phyloP scores from a whole-genome alignment of 129 eudicot species.

The Ambrosia artemisiifolia region DNA sequence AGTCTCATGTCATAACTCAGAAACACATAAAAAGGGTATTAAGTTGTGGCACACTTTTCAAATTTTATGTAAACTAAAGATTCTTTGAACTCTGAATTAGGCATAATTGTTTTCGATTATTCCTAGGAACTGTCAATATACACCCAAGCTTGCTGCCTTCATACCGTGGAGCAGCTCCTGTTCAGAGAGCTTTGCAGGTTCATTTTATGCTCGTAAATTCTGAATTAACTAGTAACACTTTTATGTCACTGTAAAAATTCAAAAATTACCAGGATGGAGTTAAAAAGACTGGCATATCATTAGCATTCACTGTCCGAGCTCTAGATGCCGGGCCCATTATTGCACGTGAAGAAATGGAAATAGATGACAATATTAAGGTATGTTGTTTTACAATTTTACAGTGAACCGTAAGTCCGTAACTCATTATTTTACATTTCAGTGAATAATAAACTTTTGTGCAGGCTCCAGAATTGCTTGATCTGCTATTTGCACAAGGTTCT shows the following conservation, averaged over 20 bases:
- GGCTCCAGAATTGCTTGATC: conserved; percentile 89
- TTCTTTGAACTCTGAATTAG: conserved; percentile 3
- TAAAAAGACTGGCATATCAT: conserved; percentile 87
- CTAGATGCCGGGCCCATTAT: conserved; percentile 93
- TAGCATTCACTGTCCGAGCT: conserved; percentile 83
- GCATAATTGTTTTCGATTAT: conserved; percentile 9
- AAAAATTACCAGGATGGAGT: conserved; percentile 69
- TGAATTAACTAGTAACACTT: not conserved
- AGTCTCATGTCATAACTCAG: not conserved
- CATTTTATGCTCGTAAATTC: conserved; percentile 14
- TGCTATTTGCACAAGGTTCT: conserved; percentile 71
- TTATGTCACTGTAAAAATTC: not conserved
- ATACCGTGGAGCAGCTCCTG: conserved; percentile 98
- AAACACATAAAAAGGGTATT: not conserved
- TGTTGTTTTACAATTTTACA: not conserved
- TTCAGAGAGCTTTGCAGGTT: conserved; percentile 98
- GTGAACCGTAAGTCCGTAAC: not conserved
- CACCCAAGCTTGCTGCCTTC: conserved; percentile 94
- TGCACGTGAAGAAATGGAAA: conserved; percentile 54
- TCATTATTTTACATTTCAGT: not conserved
- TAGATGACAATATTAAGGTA: conserved; percentile 84
- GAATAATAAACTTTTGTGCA: conserved; percentile 27
- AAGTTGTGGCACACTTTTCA: not conserved
- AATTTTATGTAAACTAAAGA: not conserved
- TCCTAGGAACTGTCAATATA: conserved; percentile 84